Percentiles rank a stretch among this genome's conserved stretches.
These are phyloP conservation scores for Podaxis sp. DNA, from an alignment of 768 basidiomycete genomes.

Conservation along the genomic window DNA sequence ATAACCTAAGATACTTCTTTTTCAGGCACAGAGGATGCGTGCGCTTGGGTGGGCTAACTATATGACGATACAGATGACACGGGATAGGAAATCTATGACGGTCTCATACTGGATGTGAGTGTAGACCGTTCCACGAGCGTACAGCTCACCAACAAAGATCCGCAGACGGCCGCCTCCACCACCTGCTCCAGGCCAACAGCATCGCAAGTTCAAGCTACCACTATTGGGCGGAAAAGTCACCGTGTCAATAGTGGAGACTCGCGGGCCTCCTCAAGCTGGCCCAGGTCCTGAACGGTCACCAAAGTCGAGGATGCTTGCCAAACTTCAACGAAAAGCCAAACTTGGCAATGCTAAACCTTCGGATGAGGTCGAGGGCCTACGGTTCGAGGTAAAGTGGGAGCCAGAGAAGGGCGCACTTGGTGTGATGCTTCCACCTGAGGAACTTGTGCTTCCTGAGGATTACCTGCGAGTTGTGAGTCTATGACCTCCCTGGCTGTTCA, in stretches of 20 bases:
- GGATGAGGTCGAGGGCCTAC: slow-evolving; percentile 72
- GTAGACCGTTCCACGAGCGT: neutral
- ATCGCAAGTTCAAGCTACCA: slow-evolving; percentile 47
- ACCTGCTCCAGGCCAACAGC: slow-evolving; percentile 26
- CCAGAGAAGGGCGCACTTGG: slow-evolving; percentile 69
- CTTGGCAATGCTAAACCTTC: slow-evolving; percentile 55
- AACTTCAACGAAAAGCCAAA: slow-evolving; percentile 65
- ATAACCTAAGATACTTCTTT: slow-evolving; percentile 17
- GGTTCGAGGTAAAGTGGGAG: slow-evolving; percentile 77
- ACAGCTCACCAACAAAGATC: neutral
- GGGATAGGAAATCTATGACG: slow-evolving; percentile 64
- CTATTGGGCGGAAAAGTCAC: slow-evolving; percentile 70
- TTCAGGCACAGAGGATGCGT: slow-evolving; percentile 70
- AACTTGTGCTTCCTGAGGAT: slow-evolving; percentile 39
- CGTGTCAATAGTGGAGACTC: slow-evolving; percentile 65
- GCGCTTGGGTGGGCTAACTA: slow-evolving; percentile 86
- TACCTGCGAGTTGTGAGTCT: slow-evolving; percentile 58
- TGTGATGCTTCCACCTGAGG: slow-evolving; percentile 50
- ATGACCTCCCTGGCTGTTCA: neutral
- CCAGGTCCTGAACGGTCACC: slow-evolving; percentile 54
- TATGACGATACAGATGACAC: slow-evolving; percentile 67
- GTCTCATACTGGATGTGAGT: slow-evolving; percentile 89
- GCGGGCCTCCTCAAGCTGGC: slow-evolving; percentile 35
- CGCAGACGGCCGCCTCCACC: slow-evolving; percentile 30
- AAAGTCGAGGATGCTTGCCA: slow-evolving; percentile 52